Evolutionary conservation across 192 early-diverging fungal genomes (phyloP).

Genomic region (Linnemannia zychae): DNA sequence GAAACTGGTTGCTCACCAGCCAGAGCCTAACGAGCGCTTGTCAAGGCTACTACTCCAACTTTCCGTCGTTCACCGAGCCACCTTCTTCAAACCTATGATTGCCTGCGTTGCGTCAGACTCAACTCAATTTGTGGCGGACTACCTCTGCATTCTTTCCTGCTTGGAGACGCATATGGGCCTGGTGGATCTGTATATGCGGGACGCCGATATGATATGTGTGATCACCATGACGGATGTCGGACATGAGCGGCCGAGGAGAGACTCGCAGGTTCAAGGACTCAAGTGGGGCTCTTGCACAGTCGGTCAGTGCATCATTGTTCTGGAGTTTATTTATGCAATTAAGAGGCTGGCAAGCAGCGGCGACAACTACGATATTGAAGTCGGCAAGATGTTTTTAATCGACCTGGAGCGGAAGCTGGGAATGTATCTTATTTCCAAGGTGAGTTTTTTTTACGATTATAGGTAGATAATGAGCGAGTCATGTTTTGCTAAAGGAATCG

Average conservation of each 20-base stretch:
- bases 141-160: conserved; percentile 58
- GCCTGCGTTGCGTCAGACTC: conserved; percentile 68
- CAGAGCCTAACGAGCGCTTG: conserved; percentile 51
- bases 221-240: conserved; percentile 69
- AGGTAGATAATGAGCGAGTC: too few relatives aligned
- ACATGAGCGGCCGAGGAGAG: conserved; percentile 20
- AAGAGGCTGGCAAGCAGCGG: conserved; percentile 52
- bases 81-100: conserved; percentile 68
- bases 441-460: conserved; percentile 16
- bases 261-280: conserved; percentile 11
- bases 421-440: conserved; percentile 58
- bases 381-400: conserved; percentile 69
- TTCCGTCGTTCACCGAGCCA: conserved; percentile 35
- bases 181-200: conserved; percentile 69
- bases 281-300: conserved; percentile 68
- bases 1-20: conserved; percentile 54
- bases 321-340: conserved; percentile 67
- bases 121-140: conserved; percentile 54
- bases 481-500: too few relatives aligned
- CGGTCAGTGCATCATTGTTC: conserved; percentile 65
- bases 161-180: conserved; percentile 60
- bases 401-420: conserved; percentile 66
- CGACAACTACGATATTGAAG: conserved; percentile 60
- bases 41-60: conserved; percentile 57
- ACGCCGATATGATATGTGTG: conserved; percentile 68